Base-by-base conservation (phyloP, 192 early-diverging fungal genomes). In the Coemansia reversa region DNA sequence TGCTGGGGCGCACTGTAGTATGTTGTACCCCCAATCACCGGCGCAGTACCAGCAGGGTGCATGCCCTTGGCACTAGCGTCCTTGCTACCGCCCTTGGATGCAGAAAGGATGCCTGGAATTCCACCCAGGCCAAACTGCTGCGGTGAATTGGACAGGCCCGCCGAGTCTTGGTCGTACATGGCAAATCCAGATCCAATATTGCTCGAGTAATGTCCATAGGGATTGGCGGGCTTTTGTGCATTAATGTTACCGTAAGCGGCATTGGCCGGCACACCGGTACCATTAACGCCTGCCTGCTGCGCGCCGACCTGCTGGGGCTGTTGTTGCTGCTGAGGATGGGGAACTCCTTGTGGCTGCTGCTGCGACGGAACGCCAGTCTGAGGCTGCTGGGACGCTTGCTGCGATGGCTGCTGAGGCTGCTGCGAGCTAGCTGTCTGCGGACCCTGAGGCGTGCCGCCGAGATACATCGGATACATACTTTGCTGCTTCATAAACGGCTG, bases 401-500 rank as follows among this genome's bases (percentile, higher is more conserved):
- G 75, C 2, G 20, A 50, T n/a, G 25, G 65, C 45, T 73, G 66
- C 22, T 74, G 72, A 42, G 66, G 84, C 27, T 65, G 71, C 55
- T 79, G 76, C 33, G 72, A 70, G 32, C 66, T 70, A 48, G 48
- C 69, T 14, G 54, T 60, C 50, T 73, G 74, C 19, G 72, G 58
- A 19, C 62, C 63, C 52, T 74, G 73, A 14, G 76, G 71, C 7
- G 64, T 70, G 16, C 59, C 57, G 7, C 66, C 66, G 6, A 72
- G 77, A 69, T 94, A 93, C 87, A 91, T 90, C 18, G 92, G 92
- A 62, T 94, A 96, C 84, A 93, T 88, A 35, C 81, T 86, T 85
- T 96, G 94, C 83, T 92, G 94, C 83, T 92, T 93, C 74, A 93
- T 85, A 69, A 92, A 94, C 8, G 90, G 93, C 72, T 94, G 93